Conservation (phyloP, 805 yeast genomes). For the Isabelozyma heimii region DNA sequence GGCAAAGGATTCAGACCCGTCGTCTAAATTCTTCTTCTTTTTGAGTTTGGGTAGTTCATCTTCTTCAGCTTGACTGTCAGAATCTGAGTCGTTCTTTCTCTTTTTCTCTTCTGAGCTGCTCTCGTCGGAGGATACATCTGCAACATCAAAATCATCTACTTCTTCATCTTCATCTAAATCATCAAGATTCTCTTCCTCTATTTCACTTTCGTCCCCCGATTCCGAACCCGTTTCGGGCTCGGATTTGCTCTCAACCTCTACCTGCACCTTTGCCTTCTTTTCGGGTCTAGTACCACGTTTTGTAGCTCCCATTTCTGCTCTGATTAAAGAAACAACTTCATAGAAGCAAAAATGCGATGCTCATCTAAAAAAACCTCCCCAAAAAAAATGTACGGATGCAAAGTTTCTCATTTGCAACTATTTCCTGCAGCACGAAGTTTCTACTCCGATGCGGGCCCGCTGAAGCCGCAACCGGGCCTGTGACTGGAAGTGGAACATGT, state of each 20-base stretch:
- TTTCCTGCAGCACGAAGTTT: neutral
- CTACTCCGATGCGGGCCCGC: no score
- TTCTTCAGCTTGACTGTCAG: slow-evolving; percentile 19
- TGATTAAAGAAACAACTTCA: neutral
- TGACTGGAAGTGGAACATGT: neutral
- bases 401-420: neutral
- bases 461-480: no score
- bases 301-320: neutral
- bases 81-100: slow-evolving; percentile 12
- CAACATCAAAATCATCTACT: slow-evolving; percentile 23
- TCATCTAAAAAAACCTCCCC: neutral
- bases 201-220: slow-evolving; percentile 8
- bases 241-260: slow-evolving; percentile 14
- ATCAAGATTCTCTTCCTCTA: slow-evolving; percentile 18
- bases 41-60: slow-evolving; percentile 50
- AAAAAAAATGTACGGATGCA: neutral
- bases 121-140: slow-evolving; percentile 11
- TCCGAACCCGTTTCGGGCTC: slow-evolving; percentile 11
- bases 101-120: slow-evolving; percentile 10
- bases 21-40: slow-evolving; percentile 55
- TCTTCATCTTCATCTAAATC: slow-evolving; percentile 14
- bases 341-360: neutral
- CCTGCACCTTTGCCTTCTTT: slow-evolving; percentile 3
- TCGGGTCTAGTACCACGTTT: neutral
- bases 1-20: slow-evolving; percentile 77